These are phyloP conservation scores for Olyra latifolia DNA, from an alignment of 176 grass and related monocot species.

Conservation along the genomic window DNA sequence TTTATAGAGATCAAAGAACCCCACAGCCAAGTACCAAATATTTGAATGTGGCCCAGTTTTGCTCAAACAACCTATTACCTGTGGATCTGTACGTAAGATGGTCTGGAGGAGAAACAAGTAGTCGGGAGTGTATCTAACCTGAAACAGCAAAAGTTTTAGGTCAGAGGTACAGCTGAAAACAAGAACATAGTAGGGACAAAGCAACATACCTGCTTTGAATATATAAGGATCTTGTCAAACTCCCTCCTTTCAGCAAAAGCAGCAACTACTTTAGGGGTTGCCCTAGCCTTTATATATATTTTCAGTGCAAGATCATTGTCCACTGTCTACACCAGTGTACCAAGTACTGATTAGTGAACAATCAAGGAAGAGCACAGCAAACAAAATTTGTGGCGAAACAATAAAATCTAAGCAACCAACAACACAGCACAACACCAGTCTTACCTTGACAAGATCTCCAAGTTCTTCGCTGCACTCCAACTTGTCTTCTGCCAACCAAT, in stretches of 20 bases:
- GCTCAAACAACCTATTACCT: conserved; percentile 53
- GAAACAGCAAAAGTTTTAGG: conserved; percentile 38
- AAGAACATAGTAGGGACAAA: neutral
- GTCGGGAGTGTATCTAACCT: conserved; percentile 94
- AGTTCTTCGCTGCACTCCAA: conserved; percentile 95
- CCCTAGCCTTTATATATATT: conserved; percentile 98
- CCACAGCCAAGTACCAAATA: conserved; percentile 5
- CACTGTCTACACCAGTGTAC: conserved; percentile 64
- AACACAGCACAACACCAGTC: neutral
- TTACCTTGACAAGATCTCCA: conserved; percentile 91
- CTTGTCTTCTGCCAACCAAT: conserved; percentile 94
- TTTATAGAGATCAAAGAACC: conserved; percentile 11
- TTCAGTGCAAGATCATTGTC: conserved; percentile 98
- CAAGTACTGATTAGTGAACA: conserved; percentile 21
- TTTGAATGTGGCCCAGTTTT: neutral
- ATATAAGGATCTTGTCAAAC: conserved; percentile 91
- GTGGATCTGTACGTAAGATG: conserved; percentile 88
- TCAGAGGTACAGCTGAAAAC: conserved; percentile 16
- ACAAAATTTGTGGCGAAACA: neutral
- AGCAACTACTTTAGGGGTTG: conserved; percentile 97
- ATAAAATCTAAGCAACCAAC: neutral
- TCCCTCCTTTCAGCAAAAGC: conserved; percentile 98
- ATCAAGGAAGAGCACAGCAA: neutral
- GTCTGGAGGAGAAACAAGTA: conserved; percentile 96
- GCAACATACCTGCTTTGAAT: conserved; percentile 82